Evolutionary conservation across 2,329 filamentous ascomycete species (phyloP).

Genomic region (Aspergillus felis): DNA sequence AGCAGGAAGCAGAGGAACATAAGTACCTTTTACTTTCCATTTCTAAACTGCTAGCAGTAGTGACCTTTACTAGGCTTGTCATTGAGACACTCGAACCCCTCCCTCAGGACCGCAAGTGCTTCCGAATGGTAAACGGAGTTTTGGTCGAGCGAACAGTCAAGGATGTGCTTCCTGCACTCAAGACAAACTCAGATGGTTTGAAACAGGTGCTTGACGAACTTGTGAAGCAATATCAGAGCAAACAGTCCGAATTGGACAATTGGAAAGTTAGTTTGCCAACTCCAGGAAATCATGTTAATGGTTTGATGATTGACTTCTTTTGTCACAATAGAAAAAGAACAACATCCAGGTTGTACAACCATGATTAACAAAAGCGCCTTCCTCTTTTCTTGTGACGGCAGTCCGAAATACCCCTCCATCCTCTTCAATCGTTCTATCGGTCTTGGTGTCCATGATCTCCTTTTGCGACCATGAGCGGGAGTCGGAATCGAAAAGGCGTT

Average conservation of each 20-base stretch:
- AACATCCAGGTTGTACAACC: constrained; percentile 49
- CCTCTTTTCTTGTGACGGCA: background rate
- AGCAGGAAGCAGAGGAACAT: constrained; percentile 96
- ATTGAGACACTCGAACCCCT: constrained; percentile 86
- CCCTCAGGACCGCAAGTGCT: constrained; percentile 84
- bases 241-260: constrained; percentile 92
- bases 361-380: constrained; percentile 14
- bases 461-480: constrained; percentile 1
- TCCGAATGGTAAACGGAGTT: constrained; percentile 97
- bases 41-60: constrained; percentile 13
- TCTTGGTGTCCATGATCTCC: background rate
- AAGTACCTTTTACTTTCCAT: constrained; percentile 60
- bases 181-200: constrained; percentile 89
- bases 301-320: background rate
- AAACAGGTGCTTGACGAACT: constrained; percentile 93
- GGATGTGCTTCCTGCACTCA: constrained; percentile 84
- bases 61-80: constrained; percentile 64
- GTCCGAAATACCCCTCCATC: background rate
- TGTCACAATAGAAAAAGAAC: constrained; percentile 43
- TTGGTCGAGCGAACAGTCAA: constrained; percentile 89
- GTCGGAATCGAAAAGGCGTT: constrained; percentile 5
- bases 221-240: constrained; percentile 91
- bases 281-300: too few relatives aligned
- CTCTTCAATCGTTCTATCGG: background rate
- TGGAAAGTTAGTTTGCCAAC: constrained; percentile 74